These are phyloP conservation scores for Entomophthora muscae DNA, from an alignment of 371 early-diverging fungal species.

Conservation along the genomic window DNA sequence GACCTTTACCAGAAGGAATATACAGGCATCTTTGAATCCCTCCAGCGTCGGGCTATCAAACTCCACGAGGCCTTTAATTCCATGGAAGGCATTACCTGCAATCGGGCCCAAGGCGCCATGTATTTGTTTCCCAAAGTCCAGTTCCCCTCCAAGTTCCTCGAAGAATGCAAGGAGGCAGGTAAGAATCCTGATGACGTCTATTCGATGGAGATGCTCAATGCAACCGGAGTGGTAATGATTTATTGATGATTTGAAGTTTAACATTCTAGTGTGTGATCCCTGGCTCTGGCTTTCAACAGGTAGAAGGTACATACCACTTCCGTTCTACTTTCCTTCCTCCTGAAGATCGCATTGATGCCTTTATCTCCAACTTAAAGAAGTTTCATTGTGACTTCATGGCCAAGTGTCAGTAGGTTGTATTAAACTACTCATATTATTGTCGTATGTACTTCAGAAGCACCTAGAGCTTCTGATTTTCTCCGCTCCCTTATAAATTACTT, in stretches of 20 bases:
- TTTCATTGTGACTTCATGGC: slow-evolving; percentile 73
- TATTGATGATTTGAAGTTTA: slow-evolving; percentile 1
- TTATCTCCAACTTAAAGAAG: slow-evolving; percentile 42
- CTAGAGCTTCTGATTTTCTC: no score
- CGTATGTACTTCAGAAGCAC: no score
- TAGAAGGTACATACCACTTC: slow-evolving; percentile 83
- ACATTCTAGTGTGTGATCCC: slow-evolving; percentile 47
- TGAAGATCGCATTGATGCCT: slow-evolving; percentile 75
- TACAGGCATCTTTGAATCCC: slow-evolving; percentile 55
- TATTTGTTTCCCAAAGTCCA: slow-evolving; percentile 81
- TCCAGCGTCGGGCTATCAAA: slow-evolving; percentile 56
- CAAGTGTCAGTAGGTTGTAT: slow-evolving; percentile 48
- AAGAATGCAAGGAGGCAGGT: slow-evolving; percentile 41
- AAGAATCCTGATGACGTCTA: slow-evolving; percentile 74
- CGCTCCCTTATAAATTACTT: no score
- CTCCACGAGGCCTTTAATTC: slow-evolving; percentile 61
- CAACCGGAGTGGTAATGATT: slow-evolving; percentile 67
- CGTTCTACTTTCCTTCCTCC: slow-evolving; percentile 90
- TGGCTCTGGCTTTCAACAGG: slow-evolving; percentile 84
- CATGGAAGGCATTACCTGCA: slow-evolving; percentile 73
- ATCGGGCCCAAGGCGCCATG: slow-evolving; percentile 85
- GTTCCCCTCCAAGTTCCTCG: slow-evolving; percentile 54
- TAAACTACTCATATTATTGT: no score
- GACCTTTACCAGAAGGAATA: slow-evolving; percentile 54
- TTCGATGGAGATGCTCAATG: slow-evolving; percentile 71